Evolutionary conservation across 148 eudicot genomes (phyloP), one percentile per base, ranked within the genome.

Genomic region (Drosera capensis): DNA sequence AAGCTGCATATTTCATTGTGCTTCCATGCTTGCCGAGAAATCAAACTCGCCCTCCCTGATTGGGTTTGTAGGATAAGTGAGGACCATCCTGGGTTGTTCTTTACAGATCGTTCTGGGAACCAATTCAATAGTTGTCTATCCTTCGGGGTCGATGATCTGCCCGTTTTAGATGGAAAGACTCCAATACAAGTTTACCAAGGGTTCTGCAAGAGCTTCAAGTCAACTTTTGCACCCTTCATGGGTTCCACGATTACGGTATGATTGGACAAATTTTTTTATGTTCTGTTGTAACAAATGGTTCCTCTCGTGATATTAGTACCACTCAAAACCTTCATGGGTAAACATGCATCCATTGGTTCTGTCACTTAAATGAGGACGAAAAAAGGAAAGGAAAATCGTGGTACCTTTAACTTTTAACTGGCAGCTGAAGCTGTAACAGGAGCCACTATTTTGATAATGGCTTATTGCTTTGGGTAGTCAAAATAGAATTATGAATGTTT

Each of bases 241-340:
- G 90, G 79, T n/a, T 79, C 96, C 20, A 87, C 96, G 6, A 79
- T 87, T 50, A 77, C 71, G 56, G 94, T 87, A 69, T 34, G 23
- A 7, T 25, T 11, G 12, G 2, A 25, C n/a, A 19, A 2, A 8
- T 48, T 25, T 17, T 4, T 11, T 15, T 15, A 0, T 11, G 2
- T 2, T 2, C 11, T 34, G 14, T 34, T 11, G 2, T 2, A 34
- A 2, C 38, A 34, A n/a, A n/a, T n/a, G n/a, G n/a, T n/a, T n/a
- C n/a, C n/a, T n/a, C n/a, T n/a, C n/a, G n/a, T n/a, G n/a, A n/a
- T n/a, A n/a, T n/a, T n/a, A n/a, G n/a, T n/a, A n/a, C n/a, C n/a
- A n/a, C n/a, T n/a, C n/a, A n/a, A n/a, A n/a, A n/a, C n/a, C n/a
- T n/a, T n/a, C n/a, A n/a, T n/a, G n/a, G n/a, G n/a, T n/a, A n/a